A percentile compares a stretch with the other conserved stretches of the same genome.
These are phyloP conservation scores for Gautieria morchelliformis DNA, from an alignment of 768 basidiomycete genomes.

Conservation along the genomic window DNA sequence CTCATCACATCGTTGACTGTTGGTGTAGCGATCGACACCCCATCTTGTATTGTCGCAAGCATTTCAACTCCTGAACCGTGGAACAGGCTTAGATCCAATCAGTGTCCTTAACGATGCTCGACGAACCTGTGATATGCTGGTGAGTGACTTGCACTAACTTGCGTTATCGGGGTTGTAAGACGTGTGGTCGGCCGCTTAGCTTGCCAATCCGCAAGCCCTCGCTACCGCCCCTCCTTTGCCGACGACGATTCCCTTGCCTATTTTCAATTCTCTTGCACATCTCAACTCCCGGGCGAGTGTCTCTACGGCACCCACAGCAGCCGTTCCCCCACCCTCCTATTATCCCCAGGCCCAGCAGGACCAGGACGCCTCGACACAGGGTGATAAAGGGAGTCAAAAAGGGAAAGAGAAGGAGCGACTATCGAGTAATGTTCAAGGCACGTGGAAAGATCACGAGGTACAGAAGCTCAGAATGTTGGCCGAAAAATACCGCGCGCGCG, in stretches of 20 bases:
- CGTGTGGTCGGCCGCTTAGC: constrained; percentile 29
- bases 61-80: constrained; percentile 62
- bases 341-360: constrained; percentile 9
- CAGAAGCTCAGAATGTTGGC: constrained; percentile 59
- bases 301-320: constrained; percentile 20
- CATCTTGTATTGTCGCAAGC: constrained; percentile 72
- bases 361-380: neutral
- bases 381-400: constrained; percentile 8
- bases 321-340: constrained; percentile 13
- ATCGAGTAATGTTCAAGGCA: constrained; percentile 43
- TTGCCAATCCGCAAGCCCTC: constrained; percentile 67
- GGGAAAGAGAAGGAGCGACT: constrained; percentile 16
- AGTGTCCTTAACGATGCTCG: constrained; percentile 70
- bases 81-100: constrained; percentile 58
- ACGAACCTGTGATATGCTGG: constrained; percentile 66
- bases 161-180: constrained; percentile 8
- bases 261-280: constrained; percentile 13
- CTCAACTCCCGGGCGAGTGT: constrained; percentile 21
- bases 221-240: constrained; percentile 53
- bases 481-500: constrained; percentile 32
- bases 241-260: constrained; percentile 41
- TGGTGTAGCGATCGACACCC: constrained; percentile 45
- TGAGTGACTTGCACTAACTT: constrained; percentile 24
- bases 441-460: constrained; percentile 74
- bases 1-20: constrained; percentile 29